phyloP scores from a whole-genome alignment of 2,329 filamentous ascomycete genomes.

The Blumeria graminis region DNA sequence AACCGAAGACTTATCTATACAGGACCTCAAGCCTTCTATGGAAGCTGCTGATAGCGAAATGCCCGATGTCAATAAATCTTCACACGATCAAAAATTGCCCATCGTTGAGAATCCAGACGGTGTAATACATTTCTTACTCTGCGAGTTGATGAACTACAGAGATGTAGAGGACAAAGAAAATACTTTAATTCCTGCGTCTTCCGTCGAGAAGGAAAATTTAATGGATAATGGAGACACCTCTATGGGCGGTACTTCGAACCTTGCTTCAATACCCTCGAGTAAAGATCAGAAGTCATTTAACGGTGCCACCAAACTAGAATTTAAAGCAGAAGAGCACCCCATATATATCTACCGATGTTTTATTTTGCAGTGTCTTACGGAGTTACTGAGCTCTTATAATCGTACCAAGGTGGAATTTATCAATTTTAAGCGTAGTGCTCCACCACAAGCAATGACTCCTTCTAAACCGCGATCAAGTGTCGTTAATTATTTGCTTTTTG shows the following conservation, averaged over 20 bases:
- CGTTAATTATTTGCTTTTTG: constrained; percentile 77
- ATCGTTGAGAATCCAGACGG: constrained; percentile 82
- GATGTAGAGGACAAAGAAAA: constrained; percentile 73
- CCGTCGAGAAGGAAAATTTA: constrained; percentile 5
- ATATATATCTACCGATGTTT: constrained; percentile 96
- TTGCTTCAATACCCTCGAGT: constrained; percentile 15
- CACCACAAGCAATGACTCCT: constrained; percentile 55
- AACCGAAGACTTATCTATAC: constrained; percentile 15
- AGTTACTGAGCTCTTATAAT: constrained; percentile 79
- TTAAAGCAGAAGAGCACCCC: constrained; percentile 80
- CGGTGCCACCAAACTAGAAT: constrained; percentile 45
- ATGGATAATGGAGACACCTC: constrained; percentile 10
- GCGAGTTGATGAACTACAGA: constrained; percentile 73
- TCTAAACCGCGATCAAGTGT: constrained; percentile 85
- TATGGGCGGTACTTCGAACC: constrained; percentile 7
- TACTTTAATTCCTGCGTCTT: constrained; percentile 10
- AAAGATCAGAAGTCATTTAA: constrained; percentile 18
- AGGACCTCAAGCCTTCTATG: constrained; percentile 34
- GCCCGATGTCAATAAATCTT: constrained; percentile 37
- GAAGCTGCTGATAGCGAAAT: constrained; percentile 34
- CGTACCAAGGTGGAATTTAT: constrained; percentile 96
- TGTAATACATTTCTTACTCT: constrained; percentile 82
- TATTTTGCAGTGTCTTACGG: constrained; percentile 71
- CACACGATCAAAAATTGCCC: constrained; percentile 50
- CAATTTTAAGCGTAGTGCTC: constrained; percentile 86